Percentiles rank a stretch among this genome's conserved stretches.
phyloP scores from a whole-genome alignment of 768 basidiomycete species.

The Russula olivacea region DNA sequence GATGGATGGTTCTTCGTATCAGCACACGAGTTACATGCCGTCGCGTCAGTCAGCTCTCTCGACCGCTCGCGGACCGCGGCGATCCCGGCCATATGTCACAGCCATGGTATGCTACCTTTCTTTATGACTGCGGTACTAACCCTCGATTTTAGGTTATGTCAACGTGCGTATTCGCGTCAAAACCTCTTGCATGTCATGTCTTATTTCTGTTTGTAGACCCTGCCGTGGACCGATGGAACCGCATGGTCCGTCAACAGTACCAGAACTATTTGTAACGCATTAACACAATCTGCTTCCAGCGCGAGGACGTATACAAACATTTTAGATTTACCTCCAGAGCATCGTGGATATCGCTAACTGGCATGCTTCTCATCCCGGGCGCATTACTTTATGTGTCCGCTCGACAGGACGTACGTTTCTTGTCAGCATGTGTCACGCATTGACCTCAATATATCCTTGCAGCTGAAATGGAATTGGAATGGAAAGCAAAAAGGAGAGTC shows the following conservation, averaged over 20 bases:
- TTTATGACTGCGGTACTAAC: too few species aligned
- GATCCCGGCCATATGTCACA: too few species aligned
- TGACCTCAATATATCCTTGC: neutral
- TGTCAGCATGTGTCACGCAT: neutral
- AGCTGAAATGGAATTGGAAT: constrained; percentile 53
- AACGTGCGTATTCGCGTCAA: too few species aligned
- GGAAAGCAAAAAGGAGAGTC: constrained; percentile 46
- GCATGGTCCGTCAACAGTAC: constrained; percentile 41
- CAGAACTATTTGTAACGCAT: constrained; percentile 1
- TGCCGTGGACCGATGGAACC: constrained; percentile 53
- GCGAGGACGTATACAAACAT: constrained; percentile 76
- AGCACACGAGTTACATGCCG: neutral
- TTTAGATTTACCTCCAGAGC: constrained; percentile 75
- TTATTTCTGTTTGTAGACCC: too few species aligned
- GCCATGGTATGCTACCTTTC: too few species aligned
- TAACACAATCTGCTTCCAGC: constrained; percentile 38
- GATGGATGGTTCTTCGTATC: neutral
- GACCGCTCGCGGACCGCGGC: too few species aligned
- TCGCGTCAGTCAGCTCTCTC: neutral
- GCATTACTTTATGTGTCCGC: constrained; percentile 43
- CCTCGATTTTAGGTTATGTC: too few species aligned
- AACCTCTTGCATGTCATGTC: too few species aligned
- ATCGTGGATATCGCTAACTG: constrained; percentile 54
- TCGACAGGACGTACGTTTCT: constrained; percentile 36
- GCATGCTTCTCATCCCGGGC: constrained; percentile 60